Percentiles rank a stretch among this genome's conserved stretches.
These are phyloP conservation scores for Metahyphopichia silvanorum DNA, from an alignment of 805 yeast species.

Conservation along the genomic window DNA sequence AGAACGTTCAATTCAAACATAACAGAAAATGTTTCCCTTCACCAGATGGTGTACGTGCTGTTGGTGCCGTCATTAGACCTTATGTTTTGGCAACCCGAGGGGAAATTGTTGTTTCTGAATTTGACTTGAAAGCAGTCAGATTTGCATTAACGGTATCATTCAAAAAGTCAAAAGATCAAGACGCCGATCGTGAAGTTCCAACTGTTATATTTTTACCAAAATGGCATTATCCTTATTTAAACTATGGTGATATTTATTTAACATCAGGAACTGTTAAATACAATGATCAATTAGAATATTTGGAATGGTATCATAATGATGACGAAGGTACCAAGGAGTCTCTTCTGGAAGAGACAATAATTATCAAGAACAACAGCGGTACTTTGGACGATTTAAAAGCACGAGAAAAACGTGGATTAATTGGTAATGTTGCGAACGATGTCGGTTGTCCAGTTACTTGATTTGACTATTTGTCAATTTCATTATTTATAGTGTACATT, in stretches of 20 bases:
- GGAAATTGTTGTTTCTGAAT: slow-evolving; percentile 47
- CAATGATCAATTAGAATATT: slow-evolving; percentile 48
- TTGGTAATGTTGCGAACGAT: slow-evolving; percentile 4
- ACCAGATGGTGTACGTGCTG: slow-evolving; percentile 70
- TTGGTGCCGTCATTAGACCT: slow-evolving; percentile 75
- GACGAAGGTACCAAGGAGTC: slow-evolving; percentile 7
- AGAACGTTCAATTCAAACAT: slow-evolving; percentile 22
- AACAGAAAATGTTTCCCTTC: slow-evolving; percentile 34
- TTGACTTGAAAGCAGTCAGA: slow-evolving; percentile 48
- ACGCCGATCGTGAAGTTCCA: slow-evolving; percentile 23
- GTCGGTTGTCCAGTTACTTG: slow-evolving; percentile 4
- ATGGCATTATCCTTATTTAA: slow-evolving; percentile 59
- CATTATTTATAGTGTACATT: no score
- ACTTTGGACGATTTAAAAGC: slow-evolving; percentile 22
- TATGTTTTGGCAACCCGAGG: slow-evolving; percentile 68
- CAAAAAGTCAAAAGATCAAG: slow-evolving; percentile 7
- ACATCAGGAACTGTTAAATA: slow-evolving; percentile 56
- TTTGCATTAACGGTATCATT: slow-evolving; percentile 48
- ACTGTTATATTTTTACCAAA: slow-evolving; percentile 68
- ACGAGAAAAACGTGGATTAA: slow-evolving; percentile 1
- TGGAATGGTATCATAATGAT: slow-evolving; percentile 66
- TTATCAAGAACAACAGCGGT: slow-evolving; percentile 37
- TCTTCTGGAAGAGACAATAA: slow-evolving; percentile 23
- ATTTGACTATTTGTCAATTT: no score
- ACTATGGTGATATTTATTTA: slow-evolving; percentile 45